phyloP scores from a whole-genome alignment of 2,329 filamentous ascomycete species.

The Nannizziopsis arthrosporioides region DNA sequence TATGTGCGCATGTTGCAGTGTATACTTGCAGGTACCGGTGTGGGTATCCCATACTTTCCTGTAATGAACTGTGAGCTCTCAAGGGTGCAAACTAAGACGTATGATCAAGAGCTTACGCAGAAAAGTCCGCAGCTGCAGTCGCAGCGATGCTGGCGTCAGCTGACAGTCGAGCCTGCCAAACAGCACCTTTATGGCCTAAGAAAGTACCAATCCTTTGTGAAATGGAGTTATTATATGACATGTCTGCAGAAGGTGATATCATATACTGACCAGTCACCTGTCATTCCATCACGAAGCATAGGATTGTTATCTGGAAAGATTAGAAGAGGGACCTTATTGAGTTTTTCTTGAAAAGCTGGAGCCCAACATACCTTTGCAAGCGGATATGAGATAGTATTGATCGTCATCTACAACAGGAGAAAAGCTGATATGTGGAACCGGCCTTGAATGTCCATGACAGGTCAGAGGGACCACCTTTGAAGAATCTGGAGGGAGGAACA shows the following conservation, averaged over 20 bases:
- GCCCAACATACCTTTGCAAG: slow-evolving; percentile 61
- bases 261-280: slow-evolving; percentile 69
- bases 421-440: slow-evolving; percentile 83
- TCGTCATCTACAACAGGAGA: slow-evolving; percentile 72
- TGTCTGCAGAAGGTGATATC: background rate
- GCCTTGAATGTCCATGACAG: slow-evolving; percentile 86
- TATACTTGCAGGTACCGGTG: slow-evolving; percentile 77
- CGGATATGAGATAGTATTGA: slow-evolving; percentile 86
- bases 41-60: slow-evolving; percentile 97
- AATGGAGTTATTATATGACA: background rate
- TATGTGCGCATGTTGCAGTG: slow-evolving; percentile 85
- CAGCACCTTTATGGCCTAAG: slow-evolving; percentile 93
- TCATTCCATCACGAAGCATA: slow-evolving; percentile 92
- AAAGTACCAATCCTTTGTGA: slow-evolving; percentile 74
- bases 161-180: slow-evolving; percentile 89
- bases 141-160: slow-evolving; percentile 78
- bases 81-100: background rate
- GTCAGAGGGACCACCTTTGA: slow-evolving; percentile 59
- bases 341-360: background rate
- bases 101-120: slow-evolving; percentile 51
- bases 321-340: background rate
- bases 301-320: slow-evolving; percentile 77
- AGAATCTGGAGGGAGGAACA: slow-evolving; percentile 13
- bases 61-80: slow-evolving; percentile 19
- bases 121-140: slow-evolving; percentile 92